Evolutionary conservation across 371 early-diverging fungal species (phyloP).

Genomic region (Mucor sp.): DNA sequence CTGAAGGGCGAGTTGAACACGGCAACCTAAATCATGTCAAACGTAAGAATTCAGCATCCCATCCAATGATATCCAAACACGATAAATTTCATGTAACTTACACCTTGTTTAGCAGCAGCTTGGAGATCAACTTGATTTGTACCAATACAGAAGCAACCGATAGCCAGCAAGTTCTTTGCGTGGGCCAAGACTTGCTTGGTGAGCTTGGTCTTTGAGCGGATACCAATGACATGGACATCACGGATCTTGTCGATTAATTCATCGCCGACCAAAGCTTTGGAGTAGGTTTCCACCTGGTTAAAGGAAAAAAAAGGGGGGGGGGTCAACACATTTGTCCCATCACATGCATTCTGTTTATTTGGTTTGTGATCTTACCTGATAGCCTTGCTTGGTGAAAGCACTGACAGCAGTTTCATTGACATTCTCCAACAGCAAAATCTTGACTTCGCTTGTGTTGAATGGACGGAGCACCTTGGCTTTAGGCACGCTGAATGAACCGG

Average conservation of each 20-base stretch:
- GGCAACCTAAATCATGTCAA: constrained; percentile 61
- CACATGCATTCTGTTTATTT: not conserved
- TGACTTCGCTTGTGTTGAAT: constrained; percentile 65
- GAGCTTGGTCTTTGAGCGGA: constrained; percentile 93
- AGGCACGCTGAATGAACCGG: constrained; percentile 17
- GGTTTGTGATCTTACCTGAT: constrained; percentile 62
- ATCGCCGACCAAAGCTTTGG: constrained; percentile 87
- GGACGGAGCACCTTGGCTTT: constrained; percentile 57
- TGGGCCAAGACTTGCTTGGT: constrained; percentile 82
- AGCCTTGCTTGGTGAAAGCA: constrained; percentile 81
- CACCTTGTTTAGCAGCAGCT: constrained; percentile 83
- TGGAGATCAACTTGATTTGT: constrained; percentile 96
- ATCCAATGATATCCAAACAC: not conserved
- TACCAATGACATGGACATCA: constrained; percentile 92
- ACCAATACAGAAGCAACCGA: constrained; percentile 99
- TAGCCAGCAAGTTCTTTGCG: constrained; percentile 87
- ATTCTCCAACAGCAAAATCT: constrained; percentile 87
- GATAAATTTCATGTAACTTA: constrained; percentile 44
- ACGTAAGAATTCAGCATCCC: not conserved
- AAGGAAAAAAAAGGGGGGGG: not conserved
- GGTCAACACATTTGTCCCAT: not conserved
- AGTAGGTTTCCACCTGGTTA: constrained; percentile 79
- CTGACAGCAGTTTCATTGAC: constrained; percentile 80
- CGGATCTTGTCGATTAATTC: constrained; percentile 90
- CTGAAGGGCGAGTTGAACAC: constrained; percentile 98